Evolutionary conservation across 352 stramenopile genomes (phyloP).

Genomic region (Pythium dissimile): DNA sequence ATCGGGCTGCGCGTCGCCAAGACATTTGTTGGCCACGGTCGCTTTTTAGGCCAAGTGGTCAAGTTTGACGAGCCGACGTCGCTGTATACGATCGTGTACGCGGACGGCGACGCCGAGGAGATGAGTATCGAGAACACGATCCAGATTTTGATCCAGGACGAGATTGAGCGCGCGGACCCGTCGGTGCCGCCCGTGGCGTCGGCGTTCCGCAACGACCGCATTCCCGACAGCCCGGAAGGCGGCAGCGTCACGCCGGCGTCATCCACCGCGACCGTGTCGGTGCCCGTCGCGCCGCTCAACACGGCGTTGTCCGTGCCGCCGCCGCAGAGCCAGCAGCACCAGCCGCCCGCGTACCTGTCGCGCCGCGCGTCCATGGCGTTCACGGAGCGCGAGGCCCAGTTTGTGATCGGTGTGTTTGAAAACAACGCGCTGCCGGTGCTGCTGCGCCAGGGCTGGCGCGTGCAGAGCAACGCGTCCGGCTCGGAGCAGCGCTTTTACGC

Average conservation of each 20-base stretch:
- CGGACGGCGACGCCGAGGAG: conserved; percentile 77
- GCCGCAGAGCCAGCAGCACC: not conserved
- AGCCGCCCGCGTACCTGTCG: conserved; percentile 12
- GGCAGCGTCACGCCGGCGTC: conserved; percentile 18
- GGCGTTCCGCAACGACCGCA: conserved; percentile 15
- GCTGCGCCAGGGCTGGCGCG: conserved; percentile 60
- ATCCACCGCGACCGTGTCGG: conserved; percentile 13
- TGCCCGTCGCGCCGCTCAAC: conserved; percentile 21
- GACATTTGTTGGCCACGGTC: conserved; percentile 73
- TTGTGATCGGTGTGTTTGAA: conserved; percentile 75
- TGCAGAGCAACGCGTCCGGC: conserved; percentile 36
- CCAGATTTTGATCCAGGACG: conserved; percentile 82
- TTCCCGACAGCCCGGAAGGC: conserved; percentile 20
- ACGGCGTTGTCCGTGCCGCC: conserved; percentile 2
- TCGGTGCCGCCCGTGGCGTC: conserved; percentile 32
- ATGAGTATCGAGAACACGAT: conserved; percentile 73
- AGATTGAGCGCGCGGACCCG: conserved; percentile 79
- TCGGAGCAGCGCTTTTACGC: conserved; percentile 39
- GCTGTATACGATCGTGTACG: conserved; percentile 83
- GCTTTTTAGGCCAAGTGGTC: conserved; percentile 82
- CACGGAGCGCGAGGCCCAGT: conserved; percentile 71
- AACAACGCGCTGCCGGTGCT: conserved; percentile 70
- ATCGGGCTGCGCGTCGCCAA: conserved; percentile 83
- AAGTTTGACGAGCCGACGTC: conserved; percentile 73
- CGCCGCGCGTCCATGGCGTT: conserved; percentile 37